Conservation (phyloP, 2,329 filamentous ascomycete species). For the Penicillium sp. region DNA sequence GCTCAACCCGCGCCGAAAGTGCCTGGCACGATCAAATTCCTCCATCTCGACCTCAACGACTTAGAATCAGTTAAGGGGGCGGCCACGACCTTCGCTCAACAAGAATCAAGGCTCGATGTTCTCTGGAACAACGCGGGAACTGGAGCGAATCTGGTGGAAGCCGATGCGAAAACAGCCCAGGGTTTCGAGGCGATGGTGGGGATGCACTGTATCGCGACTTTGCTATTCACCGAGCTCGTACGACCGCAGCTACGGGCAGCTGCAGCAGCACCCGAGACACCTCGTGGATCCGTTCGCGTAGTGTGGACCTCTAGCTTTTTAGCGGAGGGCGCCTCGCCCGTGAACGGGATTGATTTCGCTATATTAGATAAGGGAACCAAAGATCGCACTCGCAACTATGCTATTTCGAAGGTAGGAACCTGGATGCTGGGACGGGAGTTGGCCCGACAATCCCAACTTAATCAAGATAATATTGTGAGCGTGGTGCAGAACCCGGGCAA, state of each 20-base stretch:
- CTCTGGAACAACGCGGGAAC: slow-evolving; percentile 44
- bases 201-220: slow-evolving; percentile 43
- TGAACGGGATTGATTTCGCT: slow-evolving; percentile 3
- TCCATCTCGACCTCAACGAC: slow-evolving; percentile 47
- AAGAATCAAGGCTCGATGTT: slow-evolving; percentile 41
- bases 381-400: slow-evolving; percentile 33
- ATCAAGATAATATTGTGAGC: slow-evolving; percentile 31
- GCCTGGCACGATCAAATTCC: slow-evolving; percentile 26
- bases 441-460: slow-evolving; percentile 26
- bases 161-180: slow-evolving; percentile 31
- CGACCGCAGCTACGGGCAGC: slow-evolving; percentile 35
- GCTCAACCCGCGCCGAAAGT: neutral
- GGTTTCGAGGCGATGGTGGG: slow-evolving; percentile 41
- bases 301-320: slow-evolving; percentile 29
- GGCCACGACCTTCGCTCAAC: slow-evolving; percentile 33
- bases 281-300: slow-evolving; percentile 34
- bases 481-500: slow-evolving; percentile 22
- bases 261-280: slow-evolving; percentile 16
- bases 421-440: slow-evolving; percentile 31
- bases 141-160: slow-evolving; percentile 30
- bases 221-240: slow-evolving; percentile 42
- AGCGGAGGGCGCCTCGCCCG: slow-evolving; percentile 15
- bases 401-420: slow-evolving; percentile 34
- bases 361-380: slow-evolving; percentile 12
- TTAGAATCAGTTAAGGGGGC: slow-evolving; percentile 17